Evolutionary conservation across 2,329 filamentous ascomycete species (phyloP), one percentile per base, ranked within the genome.

Genomic region (Cryphonectria japonica): DNA sequence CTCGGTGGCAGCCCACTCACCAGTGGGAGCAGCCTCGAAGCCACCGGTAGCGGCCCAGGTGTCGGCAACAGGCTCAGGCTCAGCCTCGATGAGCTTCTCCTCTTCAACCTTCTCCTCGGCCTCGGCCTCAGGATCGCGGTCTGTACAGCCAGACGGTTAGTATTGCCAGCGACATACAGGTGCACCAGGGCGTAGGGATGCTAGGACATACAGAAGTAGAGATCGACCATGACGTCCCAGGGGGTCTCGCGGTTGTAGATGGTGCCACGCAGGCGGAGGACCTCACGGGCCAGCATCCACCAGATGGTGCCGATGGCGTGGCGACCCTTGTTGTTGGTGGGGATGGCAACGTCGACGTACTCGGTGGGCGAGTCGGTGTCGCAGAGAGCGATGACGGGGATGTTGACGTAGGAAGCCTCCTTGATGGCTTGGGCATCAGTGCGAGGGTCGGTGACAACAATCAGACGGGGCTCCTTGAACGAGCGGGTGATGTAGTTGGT

Each of bases 401-500:
- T 98, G 92, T 99, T 99, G 89, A 99, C 96, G 87, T 99, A 99
- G 83, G 92, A 96, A 83, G 97, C 96, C 90, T 99, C 96, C 92
- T 98, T 98, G 92, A 99, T 99, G 82, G 96, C 96, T 91, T 99
- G 96, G 84, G 96, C 94, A 82, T 99, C 96, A 88, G 97, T 99
- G 87, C 97, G 95, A 80, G 96, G 96, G 86, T 99, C 96, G 87
- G 96, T 99, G 82, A 99, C 96, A 84, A 99, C 91, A 86, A 99
- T 98, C 83, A 99, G 90, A 85, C 97, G 97, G 83, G 96, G 96
- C 90, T 99, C 96, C 92, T 98, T 98, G 94, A 99, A 99, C 77
- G 96, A 98, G 82, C 96, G 95, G 86, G 97, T 99, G 92, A 99
- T 99, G 93, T 99, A 99, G 92, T 99, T 99, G 90, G 96, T 99